phyloP scores from a whole-genome alignment of 2,329 filamentous ascomycete genomes.

The Coccinonectria pachysandricola region DNA sequence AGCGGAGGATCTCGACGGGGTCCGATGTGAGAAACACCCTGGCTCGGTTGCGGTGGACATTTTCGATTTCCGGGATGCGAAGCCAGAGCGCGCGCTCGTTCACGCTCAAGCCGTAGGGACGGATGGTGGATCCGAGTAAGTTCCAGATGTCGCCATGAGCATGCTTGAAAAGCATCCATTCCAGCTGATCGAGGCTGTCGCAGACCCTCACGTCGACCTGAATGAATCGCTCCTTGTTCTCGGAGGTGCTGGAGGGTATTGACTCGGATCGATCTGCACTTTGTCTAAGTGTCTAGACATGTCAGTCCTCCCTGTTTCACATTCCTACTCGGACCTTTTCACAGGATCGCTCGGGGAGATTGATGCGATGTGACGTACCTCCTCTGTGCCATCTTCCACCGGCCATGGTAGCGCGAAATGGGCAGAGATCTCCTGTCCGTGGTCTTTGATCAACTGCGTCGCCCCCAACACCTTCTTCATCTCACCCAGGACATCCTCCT shows the following conservation, averaged over 20 bases:
- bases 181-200: constrained; percentile 28
- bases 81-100: constrained; percentile 55
- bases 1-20: constrained; percentile 44
- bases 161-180: constrained; percentile 58
- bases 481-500: constrained; percentile 18
- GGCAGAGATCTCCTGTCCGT: constrained; percentile 18
- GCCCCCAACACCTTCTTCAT: constrained; percentile 34
- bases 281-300: constrained; percentile 2
- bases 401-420: constrained; percentile 50
- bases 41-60: constrained; percentile 41
- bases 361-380: no score
- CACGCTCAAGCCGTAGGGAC: constrained; percentile 54
- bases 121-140: constrained; percentile 51
- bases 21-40: constrained; percentile 51
- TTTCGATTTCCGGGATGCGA: constrained; percentile 58
- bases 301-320: no score
- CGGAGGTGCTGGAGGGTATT: no score
- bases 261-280: neutral
- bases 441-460: constrained; percentile 21
- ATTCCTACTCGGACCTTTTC: no score
- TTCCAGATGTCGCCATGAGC: constrained; percentile 65
- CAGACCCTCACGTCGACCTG: constrained; percentile 61
- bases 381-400: no score
- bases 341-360: no score
- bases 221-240: constrained; percentile 35